Evolutionary conservation across 768 basidiomycete species (phyloP), one percentile per base, ranked within the genome.

Genomic region (Infundibulicybe gibba): DNA sequence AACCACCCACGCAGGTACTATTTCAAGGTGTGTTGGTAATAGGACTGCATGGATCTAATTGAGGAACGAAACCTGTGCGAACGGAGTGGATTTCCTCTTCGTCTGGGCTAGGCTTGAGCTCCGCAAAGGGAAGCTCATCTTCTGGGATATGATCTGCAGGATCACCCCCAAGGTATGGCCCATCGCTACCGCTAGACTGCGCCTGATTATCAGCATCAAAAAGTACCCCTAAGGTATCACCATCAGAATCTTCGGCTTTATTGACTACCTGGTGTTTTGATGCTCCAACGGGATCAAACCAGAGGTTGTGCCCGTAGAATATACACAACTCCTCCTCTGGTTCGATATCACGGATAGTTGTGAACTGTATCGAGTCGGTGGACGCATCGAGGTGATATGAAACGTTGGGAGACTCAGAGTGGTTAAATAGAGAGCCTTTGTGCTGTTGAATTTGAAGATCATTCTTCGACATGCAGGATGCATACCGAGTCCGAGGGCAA

Each of bases 351-450:
- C 79, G 77, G 5, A 67, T 63, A 0, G 87, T 80, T 1, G 68
- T 74, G 55, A 83, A 91, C 47, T 68, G 69, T 51, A 91, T 88
- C 8, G 80, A 77, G 49, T 85, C 78, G 0, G 69, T 75, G 1
- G 61, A 49, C 0, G 63, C 49, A 49, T 89, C 80, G 13, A 85
- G 60, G 0, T 66, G 65, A 62, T 80, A 90, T 0, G 83, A 79
- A 14, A 90, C 76, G 61, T 92, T 92, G 5, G 88, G 89, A 3
- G 57, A 48, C 20, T 76, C 67, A 0, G 83, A 81, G 64, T 90
- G 89, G 59, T 91, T 93, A 67, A 93, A 90, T 9, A 93, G 57
- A 2, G 89, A 91, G 4, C 90, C 90, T 90, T 43, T 20, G 9
- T 14, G 30, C 6, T 43, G 13, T 16, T 17, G 46, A 41, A 11